Evolutionary conservation across 768 basidiomycete species (phyloP).

Genomic region (Trametopsis cervina): DNA sequence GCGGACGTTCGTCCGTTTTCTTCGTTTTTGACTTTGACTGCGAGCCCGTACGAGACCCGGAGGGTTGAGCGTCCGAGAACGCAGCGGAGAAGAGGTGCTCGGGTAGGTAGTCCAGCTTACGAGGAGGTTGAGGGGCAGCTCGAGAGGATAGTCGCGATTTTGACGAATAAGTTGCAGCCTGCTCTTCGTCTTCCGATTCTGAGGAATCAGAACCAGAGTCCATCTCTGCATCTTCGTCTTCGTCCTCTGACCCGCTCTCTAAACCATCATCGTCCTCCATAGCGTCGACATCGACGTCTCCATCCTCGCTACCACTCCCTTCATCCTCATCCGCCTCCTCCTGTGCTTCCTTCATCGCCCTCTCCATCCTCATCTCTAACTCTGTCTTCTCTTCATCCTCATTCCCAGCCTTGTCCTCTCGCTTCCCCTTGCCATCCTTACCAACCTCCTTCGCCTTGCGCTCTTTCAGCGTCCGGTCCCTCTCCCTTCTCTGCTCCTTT

Average conservation of each 20-base stretch:
- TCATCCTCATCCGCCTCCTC: slow-evolving; percentile 21
- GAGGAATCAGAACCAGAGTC: slow-evolving; percentile 8
- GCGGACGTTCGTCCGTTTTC: slow-evolving; percentile 10
- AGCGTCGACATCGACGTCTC: slow-evolving; percentile 19
- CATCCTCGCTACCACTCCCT: slow-evolving; percentile 21
- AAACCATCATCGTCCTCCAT: slow-evolving; percentile 17
- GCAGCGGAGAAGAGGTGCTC: slow-evolving; percentile 60
- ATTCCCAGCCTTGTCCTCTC: slow-evolving; percentile 7
- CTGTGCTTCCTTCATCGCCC: slow-evolving; percentile 35
- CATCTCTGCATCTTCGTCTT: slow-evolving; percentile 14
- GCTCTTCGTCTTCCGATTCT: slow-evolving; percentile 17
- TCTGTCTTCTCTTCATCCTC: slow-evolving; percentile 14
- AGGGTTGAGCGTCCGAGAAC: slow-evolving; percentile 28
- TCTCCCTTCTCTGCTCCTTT: slow-evolving; percentile 39
- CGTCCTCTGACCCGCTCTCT: slow-evolving; percentile 14
- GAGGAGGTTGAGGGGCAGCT: slow-evolving; percentile 10
- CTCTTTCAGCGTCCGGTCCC: slow-evolving; percentile 45
- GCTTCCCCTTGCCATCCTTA: slow-evolving; percentile 12
- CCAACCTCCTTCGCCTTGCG: slow-evolving; percentile 23
- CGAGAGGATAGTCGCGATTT: background rate
- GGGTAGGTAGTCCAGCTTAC: slow-evolving; percentile 45
- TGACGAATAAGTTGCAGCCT: slow-evolving; percentile 10
- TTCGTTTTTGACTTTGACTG: slow-evolving; percentile 15
- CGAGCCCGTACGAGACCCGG: slow-evolving; percentile 12
- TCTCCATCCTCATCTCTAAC: slow-evolving; percentile 30